These are phyloP conservation scores for Aphanomyces invadans DNA, from an alignment of 352 stramenopile genomes.

Conservation along the genomic window DNA sequence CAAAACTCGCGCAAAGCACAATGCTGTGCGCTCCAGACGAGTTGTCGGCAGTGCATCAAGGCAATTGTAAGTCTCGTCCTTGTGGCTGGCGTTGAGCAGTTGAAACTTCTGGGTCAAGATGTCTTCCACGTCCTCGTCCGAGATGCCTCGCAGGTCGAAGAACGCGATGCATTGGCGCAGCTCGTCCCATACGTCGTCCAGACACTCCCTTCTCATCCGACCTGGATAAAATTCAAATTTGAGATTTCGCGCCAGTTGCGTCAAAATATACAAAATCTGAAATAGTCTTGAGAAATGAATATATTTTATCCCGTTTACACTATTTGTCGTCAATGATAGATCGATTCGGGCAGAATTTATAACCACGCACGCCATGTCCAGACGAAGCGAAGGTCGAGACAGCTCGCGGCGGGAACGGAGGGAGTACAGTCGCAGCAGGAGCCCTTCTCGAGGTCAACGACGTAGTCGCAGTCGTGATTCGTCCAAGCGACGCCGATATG, in stretches of 20 bases:
- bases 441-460: background rate
- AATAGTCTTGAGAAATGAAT: too few species aligned
- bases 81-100: background rate
- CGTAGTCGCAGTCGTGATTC: slow-evolving; percentile 19
- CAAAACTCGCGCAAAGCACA: background rate
- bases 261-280: too few species aligned
- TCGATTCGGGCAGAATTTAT: too few species aligned
- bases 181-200: background rate
- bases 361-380: background rate
- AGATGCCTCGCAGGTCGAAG: slow-evolving; percentile 8
- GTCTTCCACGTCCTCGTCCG: slow-evolving; percentile 4
- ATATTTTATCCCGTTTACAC: too few species aligned
- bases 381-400: slow-evolving; percentile 4
- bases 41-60: background rate
- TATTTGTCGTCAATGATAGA: background rate
- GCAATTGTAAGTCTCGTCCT: slow-evolving; percentile 5
- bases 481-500: slow-evolving; percentile 1
- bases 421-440: slow-evolving; percentile 1
- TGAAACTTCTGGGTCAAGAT: slow-evolving; percentile 8
- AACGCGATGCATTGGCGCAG: background rate
- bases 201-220: background rate
- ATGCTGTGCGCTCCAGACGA: background rate
- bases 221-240: background rate
- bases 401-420: background rate
- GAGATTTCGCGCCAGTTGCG: background rate